Evolutionary conservation across 257 asterid genomes (phyloP).

Genomic region (Prunella vulgaris): DNA sequence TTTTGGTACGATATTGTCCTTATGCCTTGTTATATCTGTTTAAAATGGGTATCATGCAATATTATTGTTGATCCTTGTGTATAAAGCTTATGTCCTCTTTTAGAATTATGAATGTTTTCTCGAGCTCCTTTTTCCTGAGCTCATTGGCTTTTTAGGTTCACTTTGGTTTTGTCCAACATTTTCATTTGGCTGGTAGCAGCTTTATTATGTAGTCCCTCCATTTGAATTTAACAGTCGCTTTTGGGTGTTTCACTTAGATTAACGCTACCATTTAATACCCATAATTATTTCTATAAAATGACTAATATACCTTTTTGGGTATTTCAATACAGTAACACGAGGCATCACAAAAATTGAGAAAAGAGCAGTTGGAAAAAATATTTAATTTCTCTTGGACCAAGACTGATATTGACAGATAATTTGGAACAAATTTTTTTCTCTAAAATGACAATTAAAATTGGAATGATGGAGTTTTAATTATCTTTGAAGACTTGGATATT

Average conservation of each 20-base stretch:
- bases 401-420: too few relatives aligned
- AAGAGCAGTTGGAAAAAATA: too few relatives aligned
- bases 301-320: too few relatives aligned
- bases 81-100: neutral
- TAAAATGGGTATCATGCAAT: neutral
- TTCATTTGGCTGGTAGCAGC: constrained; percentile 5
- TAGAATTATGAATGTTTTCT: neutral
- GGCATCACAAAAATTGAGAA: too few relatives aligned
- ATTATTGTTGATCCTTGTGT: neutral
- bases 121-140: neutral
- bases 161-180: neutral
- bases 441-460: too few relatives aligned
- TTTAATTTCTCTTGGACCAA: too few relatives aligned
- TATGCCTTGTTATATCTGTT: neutral
- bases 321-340: too few relatives aligned
- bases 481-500: neutral
- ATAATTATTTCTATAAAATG: too few relatives aligned
- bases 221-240: too few relatives aligned
- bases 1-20: neutral
- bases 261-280: too few relatives aligned
- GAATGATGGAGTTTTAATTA: neutral
- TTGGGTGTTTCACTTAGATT: too few relatives aligned
- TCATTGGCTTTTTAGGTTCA: neutral
- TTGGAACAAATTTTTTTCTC: too few relatives aligned
- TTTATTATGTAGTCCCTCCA: neutral